Conservation (phyloP, 768 basidiomycete species). For the Termitomyces sp. region DNA sequence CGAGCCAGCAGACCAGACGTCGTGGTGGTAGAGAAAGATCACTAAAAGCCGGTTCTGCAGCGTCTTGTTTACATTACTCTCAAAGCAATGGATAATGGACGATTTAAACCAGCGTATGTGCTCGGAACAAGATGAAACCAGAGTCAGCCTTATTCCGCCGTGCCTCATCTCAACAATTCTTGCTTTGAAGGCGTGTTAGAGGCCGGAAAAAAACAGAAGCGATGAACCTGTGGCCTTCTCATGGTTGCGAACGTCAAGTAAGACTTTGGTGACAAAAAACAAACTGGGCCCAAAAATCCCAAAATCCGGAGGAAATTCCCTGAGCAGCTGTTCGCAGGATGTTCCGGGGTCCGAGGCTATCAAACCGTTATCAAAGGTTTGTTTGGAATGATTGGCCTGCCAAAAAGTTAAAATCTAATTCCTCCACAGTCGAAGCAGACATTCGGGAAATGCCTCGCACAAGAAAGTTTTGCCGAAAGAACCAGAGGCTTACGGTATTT, state of each 20-base stretch:
- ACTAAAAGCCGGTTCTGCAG: neutral
- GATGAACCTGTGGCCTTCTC: neutral
- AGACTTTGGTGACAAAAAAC: neutral
- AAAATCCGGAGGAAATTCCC: no score
- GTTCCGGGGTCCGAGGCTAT: neutral
- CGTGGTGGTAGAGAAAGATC: neutral
- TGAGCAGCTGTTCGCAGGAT: neutral
- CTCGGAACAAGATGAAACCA: neutral
- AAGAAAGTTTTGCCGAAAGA: neutral
- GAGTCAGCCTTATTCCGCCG: no score
- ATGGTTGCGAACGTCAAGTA: neutral
- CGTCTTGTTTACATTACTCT: neutral
- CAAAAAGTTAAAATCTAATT: slow-evolving; percentile 17
- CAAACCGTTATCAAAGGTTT: neutral
- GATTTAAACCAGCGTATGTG: neutral
- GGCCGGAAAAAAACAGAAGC: neutral
- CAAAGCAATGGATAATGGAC: neutral
- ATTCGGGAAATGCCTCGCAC: neutral
- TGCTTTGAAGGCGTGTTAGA: no score
- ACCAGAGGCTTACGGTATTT: neutral
- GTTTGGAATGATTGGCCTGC: slow-evolving; percentile 8
- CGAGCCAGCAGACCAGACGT: neutral
- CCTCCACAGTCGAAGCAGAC: slow-evolving; percentile 1
- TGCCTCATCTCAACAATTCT: no score
- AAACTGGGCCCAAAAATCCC: neutral